Evolutionary conservation across 1,284 basidiomycete species (phyloP).

Genomic region (Schizopora paradoxa): DNA sequence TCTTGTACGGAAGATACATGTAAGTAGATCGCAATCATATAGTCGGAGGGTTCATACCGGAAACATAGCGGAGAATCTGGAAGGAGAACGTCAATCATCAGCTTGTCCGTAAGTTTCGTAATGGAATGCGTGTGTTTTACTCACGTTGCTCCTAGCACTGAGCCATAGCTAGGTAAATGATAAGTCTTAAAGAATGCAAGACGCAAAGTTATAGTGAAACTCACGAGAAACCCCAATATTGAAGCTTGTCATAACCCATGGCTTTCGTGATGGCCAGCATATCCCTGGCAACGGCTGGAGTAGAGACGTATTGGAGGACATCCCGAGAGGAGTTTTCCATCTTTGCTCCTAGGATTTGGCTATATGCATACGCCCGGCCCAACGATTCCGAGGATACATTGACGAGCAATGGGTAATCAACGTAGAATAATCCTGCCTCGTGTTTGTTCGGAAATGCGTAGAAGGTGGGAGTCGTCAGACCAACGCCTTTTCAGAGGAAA

Average conservation of each 20-base stretch:
- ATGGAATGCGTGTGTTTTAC: background rate
- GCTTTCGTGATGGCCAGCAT: slow-evolving; percentile 27
- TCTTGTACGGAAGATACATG: slow-evolving; percentile 2
- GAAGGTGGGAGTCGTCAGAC: slow-evolving; percentile 19
- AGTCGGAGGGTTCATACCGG: slow-evolving; percentile 21
- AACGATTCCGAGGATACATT: slow-evolving; percentile 23
- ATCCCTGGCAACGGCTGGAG: slow-evolving; percentile 28
- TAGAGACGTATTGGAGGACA: slow-evolving; percentile 22
- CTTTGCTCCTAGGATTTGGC: slow-evolving; percentile 18
- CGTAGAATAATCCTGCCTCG: background rate
- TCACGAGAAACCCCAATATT: slow-evolving; percentile 28
- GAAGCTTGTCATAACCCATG: slow-evolving; percentile 23
- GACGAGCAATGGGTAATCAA: background rate
- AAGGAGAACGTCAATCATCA: background rate
- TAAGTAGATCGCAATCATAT: background rate
- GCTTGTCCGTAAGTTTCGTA: background rate
- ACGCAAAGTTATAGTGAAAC: too few relatives aligned
- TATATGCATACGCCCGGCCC: slow-evolving; percentile 17
- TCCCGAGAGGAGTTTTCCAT: slow-evolving; percentile 21
- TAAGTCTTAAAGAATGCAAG: background rate
- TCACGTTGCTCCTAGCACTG: slow-evolving; percentile 23
- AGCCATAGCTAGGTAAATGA: slow-evolving; percentile 20
- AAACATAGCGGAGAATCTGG: slow-evolving; percentile 24
- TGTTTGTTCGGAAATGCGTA: slow-evolving; percentile 10
- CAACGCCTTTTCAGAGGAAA: slow-evolving; percentile 18